Evolutionary conservation across 2,329 filamentous ascomycete species (phyloP).

Genomic region (Alternaria burnsii): DNA sequence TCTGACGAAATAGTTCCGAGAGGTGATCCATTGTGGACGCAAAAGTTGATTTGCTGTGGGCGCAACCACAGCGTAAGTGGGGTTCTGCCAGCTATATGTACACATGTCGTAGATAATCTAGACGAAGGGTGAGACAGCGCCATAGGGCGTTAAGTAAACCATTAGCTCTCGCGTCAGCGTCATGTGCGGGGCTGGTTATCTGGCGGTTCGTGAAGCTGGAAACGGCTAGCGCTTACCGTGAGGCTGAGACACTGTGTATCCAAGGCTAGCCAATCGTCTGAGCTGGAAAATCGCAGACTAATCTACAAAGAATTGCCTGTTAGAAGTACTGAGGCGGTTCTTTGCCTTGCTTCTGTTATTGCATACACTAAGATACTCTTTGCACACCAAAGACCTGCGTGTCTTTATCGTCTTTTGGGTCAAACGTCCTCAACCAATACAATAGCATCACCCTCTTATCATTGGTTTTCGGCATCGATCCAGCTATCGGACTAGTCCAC

Average conservation of each 20-base stretch:
- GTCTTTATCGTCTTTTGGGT: no score
- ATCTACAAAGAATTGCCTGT: rapidly evolving
- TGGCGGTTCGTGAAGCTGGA: background rate
- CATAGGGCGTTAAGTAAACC: background rate
- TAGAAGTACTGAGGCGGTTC: rapidly evolving
- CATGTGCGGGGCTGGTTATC: background rate
- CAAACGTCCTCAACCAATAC: no score
- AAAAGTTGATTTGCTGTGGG: background rate
- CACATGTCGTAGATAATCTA: background rate
- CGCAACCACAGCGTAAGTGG: rapidly evolving
- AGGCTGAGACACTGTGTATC: background rate
- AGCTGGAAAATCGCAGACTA: no score
- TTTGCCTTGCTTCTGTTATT: no score
- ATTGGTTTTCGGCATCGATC: no score
- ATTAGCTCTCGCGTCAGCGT: background rate
- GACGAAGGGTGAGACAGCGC: background rate
- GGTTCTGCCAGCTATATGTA: background rate
- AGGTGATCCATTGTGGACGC: background rate
- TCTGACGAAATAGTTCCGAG: background rate
- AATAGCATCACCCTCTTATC: no score
- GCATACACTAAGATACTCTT: no score
- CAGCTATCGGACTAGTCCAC: no score
- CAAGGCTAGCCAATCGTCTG: background rate
- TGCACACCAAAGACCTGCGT: no score
- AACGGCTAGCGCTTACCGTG: background rate